These are phyloP conservation scores for Pseudocercospora musae DNA, from an alignment of 2,329 filamentous ascomycete genomes.

Conservation along the genomic window DNA sequence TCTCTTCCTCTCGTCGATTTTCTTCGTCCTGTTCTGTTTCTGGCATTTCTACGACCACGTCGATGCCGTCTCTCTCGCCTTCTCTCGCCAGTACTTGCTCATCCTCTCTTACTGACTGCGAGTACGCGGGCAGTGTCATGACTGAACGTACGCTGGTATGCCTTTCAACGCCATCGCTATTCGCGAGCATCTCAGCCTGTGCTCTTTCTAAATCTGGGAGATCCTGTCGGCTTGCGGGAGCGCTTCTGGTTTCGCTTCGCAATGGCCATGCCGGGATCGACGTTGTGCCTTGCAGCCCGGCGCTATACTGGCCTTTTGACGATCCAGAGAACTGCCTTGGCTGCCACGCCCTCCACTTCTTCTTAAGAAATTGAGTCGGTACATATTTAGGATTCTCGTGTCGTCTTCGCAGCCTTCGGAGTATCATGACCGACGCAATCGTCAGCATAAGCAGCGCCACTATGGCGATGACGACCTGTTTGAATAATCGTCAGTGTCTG, in stretches of 20 bases:
- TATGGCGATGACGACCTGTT: constrained; percentile 18
- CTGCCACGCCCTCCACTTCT: constrained; percentile 34
- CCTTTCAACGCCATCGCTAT: constrained; percentile 60
- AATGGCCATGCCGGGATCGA: constrained; percentile 27
- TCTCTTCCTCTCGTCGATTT: constrained; percentile 75
- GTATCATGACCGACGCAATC: constrained; percentile 9
- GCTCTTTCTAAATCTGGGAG: constrained; percentile 26
- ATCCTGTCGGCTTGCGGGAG: constrained; percentile 23
- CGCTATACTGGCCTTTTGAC: constrained; percentile 32
- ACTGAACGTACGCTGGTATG: constrained; percentile 88
- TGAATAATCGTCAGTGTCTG: neutral
- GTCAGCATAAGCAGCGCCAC: constrained; percentile 13
- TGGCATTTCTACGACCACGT: constrained; percentile 82
- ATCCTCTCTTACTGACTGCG: constrained; percentile 65
- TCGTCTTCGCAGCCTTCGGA: constrained; percentile 19
- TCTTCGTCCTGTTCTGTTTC: constrained; percentile 78
- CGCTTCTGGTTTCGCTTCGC: constrained; percentile 25
- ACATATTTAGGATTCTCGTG: constrained; percentile 32
- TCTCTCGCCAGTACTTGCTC: constrained; percentile 84
- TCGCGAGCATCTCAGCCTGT: constrained; percentile 22
- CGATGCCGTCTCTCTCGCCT: constrained; percentile 87
- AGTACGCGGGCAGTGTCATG: constrained; percentile 88
- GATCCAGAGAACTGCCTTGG: constrained; percentile 20
- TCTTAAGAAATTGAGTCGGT: constrained; percentile 34
- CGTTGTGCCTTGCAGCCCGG: constrained; percentile 29